Percentiles rank a stretch among this genome's conserved stretches.
Evolutionary conservation across 306 rosid genomes (phyloP).

Genomic region (Prunus mume): DNA sequence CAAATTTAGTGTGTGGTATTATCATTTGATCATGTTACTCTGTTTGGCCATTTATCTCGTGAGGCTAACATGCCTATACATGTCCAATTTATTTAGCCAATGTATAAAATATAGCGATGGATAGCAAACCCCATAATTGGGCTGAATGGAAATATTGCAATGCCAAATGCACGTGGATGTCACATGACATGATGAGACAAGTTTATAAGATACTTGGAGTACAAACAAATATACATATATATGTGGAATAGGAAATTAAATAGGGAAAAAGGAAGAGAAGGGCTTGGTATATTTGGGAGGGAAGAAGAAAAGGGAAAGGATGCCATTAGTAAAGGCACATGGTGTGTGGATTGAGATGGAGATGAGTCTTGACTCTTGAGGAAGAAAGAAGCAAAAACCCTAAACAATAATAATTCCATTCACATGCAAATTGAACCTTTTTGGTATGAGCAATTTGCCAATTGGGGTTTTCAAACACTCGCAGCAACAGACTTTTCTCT

Average conservation of each 20-base stretch:
- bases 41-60: neutral
- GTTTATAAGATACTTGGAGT: neutral
- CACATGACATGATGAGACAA: neutral
- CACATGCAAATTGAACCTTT: conserved; percentile 5
- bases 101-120: neutral
- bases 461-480: neutral
- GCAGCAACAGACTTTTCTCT: neutral
- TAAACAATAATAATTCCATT: conserved; percentile 9
- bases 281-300: neutral
- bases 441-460: neutral
- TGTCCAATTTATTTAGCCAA: neutral
- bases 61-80: neutral
- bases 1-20: neutral
- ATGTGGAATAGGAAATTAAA: neutral
- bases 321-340: conserved; percentile 27
- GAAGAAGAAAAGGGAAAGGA: neutral
- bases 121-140: neutral
- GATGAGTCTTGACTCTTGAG: neutral
- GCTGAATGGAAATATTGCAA: neutral
- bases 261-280: neutral
- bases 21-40: conserved; percentile 10
- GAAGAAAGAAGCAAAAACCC: neutral
- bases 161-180: neutral
- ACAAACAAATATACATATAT: neutral
- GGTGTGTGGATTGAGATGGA: neutral